phyloP scores from a whole-genome alignment of 805 yeast species.

The Metschnikowia gruessii region DNA sequence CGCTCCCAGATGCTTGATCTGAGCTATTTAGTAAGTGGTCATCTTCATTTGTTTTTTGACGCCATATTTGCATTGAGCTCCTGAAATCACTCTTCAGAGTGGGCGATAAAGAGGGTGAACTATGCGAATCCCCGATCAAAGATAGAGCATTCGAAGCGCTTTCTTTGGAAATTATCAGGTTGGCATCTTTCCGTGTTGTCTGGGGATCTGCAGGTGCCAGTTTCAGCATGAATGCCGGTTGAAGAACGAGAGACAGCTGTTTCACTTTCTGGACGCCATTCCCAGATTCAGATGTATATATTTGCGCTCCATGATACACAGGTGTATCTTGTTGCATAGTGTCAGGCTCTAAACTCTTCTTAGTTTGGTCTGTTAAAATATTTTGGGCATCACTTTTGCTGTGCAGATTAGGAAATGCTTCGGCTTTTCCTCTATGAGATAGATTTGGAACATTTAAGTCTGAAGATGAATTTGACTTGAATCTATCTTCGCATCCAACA shows the following conservation, averaged over 20 bases:
- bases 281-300: background rate
- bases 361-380: background rate
- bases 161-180: constrained; percentile 31
- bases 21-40: constrained; percentile 3
- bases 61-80: constrained; percentile 19
- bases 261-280: background rate
- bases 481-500: background rate
- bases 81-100: constrained; percentile 13
- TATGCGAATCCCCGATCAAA: constrained; percentile 1
- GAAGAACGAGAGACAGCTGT: constrained; percentile 19
- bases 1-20: constrained; percentile 8
- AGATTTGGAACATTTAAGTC: background rate
- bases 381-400: background rate
- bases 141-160: constrained; percentile 14
- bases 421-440: background rate
- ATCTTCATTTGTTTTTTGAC: constrained; percentile 12
- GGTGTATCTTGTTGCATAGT: background rate
- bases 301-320: background rate
- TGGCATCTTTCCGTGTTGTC: constrained; percentile 51
- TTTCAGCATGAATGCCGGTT: constrained; percentile 36
- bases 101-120: constrained; percentile 16
- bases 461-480: background rate
- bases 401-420: background rate
- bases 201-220: constrained; percentile 51
- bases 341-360: background rate